Evolutionary conservation across 768 basidiomycete species (phyloP).

Genomic region (Crepidotus variabilis): DNA sequence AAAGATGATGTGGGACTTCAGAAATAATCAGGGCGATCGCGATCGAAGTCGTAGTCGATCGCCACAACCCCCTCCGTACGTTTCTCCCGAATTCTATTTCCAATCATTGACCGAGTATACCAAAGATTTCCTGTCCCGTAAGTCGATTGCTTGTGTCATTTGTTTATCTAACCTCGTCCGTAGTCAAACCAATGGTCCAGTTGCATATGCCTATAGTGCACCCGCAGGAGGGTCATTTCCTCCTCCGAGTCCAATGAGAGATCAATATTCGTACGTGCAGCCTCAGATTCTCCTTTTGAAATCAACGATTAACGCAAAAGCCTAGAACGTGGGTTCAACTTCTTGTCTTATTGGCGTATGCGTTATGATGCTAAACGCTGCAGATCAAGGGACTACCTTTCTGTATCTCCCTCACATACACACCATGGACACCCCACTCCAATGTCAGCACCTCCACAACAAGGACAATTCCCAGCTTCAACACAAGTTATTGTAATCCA

Average conservation of each 20-base stretch:
- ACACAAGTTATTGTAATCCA: conserved; percentile 15
- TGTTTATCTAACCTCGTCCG: neutral
- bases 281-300: neutral
- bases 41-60: conserved; percentile 18
- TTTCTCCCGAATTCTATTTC: conserved; percentile 27
- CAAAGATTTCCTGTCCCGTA: conserved; percentile 27
- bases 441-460: conserved; percentile 5
- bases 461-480: conserved; percentile 3
- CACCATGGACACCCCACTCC: conserved; percentile 10
- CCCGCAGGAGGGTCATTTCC: conserved; percentile 11
- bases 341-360: neutral
- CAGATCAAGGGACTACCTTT: conserved; percentile 4
- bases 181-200: conserved; percentile 4
- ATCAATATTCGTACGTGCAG: conserved; percentile 7
- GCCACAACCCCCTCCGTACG: conserved; percentile 21
- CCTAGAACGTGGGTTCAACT: neutral
- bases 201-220: conserved; percentile 7
- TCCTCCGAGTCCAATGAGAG: conserved; percentile 3
- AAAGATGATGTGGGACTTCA: conserved; percentile 42
- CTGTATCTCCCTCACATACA: neutral
- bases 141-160: conserved; percentile 5
- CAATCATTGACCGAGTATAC: neutral
- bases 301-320: neutral
- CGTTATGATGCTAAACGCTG: neutral
- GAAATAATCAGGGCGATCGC: conserved; percentile 7